phyloP scores from a whole-genome alignment of 352 stramenopile genomes.

The Phytophthora pisi region DNA sequence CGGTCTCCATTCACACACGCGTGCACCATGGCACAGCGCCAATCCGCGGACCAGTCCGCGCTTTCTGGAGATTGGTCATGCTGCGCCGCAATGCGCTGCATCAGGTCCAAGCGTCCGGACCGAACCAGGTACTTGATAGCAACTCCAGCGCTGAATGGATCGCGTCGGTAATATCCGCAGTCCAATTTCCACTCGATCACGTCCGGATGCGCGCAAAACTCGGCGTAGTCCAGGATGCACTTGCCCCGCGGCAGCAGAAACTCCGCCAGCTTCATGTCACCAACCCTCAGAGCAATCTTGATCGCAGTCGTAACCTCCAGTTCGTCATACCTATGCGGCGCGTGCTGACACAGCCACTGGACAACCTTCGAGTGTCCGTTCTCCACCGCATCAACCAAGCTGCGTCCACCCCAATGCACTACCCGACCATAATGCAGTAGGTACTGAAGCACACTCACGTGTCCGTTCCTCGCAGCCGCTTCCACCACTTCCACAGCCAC shows the following conservation, averaged over 20 bases:
- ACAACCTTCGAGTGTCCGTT: conserved; percentile 16
- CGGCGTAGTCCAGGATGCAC: conserved; percentile 18
- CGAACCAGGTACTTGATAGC: conserved; percentile 18
- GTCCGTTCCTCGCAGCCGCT: conserved; percentile 10
- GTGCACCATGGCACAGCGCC: conserved; percentile 22
- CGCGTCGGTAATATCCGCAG: conserved; percentile 11
- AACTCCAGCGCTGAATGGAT: conserved; percentile 14
- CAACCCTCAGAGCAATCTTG: conserved; percentile 9
- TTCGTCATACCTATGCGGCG: background rate
- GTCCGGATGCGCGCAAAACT: conserved; percentile 19
- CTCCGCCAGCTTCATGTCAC: conserved; percentile 7
- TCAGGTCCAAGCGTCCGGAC: conserved; percentile 21
- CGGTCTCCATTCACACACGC: conserved; percentile 15
- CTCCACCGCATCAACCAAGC: conserved; percentile 13
- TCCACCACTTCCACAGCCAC: conserved; percentile 20
- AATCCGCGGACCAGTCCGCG: conserved; percentile 11
- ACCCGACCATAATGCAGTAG: conserved; percentile 12
- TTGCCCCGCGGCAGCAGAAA: conserved; percentile 21
- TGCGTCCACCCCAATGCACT: conserved; percentile 24
- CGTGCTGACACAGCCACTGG: conserved; percentile 9
- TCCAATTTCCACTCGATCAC: conserved; percentile 25
- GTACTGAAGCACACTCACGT: conserved; percentile 11
- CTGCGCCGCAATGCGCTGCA: conserved; percentile 17
- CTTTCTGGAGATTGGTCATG: conserved; percentile 9
- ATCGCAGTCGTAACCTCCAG: conserved; percentile 9